Evolutionary conservation across 169 alveolate genomes (phyloP).

Genomic region (Theileria equi): DNA sequence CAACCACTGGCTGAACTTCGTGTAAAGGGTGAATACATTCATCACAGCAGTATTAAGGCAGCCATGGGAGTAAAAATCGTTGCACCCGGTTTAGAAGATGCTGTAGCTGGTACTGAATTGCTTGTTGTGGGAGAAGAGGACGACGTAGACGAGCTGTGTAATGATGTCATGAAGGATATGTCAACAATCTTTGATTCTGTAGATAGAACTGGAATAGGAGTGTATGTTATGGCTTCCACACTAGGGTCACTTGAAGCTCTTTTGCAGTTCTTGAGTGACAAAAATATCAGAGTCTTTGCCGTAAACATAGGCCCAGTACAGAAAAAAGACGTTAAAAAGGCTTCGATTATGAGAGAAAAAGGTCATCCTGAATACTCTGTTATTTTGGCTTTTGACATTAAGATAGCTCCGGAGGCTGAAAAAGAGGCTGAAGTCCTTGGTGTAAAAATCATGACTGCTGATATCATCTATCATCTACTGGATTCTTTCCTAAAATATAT

Average conservation of each 20-base stretch:
- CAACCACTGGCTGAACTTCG: slow-evolving; percentile 99
- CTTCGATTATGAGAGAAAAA: slow-evolving; percentile 90
- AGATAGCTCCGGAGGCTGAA: slow-evolving; percentile 94
- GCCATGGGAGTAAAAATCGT: slow-evolving; percentile 92
- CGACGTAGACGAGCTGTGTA: slow-evolving; percentile 80
- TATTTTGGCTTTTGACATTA: slow-evolving; percentile 97
- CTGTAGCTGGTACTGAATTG: slow-evolving; percentile 95
- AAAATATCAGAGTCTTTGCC: slow-evolving; percentile 94
- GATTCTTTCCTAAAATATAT: slow-evolving; percentile 93
- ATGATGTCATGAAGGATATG: slow-evolving; percentile 90
- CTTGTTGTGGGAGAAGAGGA: slow-evolving; percentile 82
- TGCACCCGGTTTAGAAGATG: slow-evolving; percentile 92
- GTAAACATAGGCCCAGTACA: slow-evolving; percentile 98
- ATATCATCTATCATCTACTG: slow-evolving; percentile 97
- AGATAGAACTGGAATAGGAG: slow-evolving; percentile 92
- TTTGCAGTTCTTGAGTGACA: slow-evolving; percentile 89
- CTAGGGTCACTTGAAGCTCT: slow-evolving; percentile 98
- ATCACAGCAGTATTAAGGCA: slow-evolving; percentile 89
- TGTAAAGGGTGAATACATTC: slow-evolving; percentile 96
- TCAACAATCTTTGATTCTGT: slow-evolving; percentile 89
- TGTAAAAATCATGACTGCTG: slow-evolving; percentile 95
- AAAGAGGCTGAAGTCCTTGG: slow-evolving; percentile 94
- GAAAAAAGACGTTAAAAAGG: slow-evolving; percentile 96
- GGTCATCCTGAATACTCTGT: slow-evolving; percentile 94
- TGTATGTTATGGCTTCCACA: slow-evolving; percentile 98